These are phyloP conservation scores for Gaeumannomyces tritici DNA, from an alignment of 2,329 filamentous ascomycete species.

Conservation along the genomic window DNA sequence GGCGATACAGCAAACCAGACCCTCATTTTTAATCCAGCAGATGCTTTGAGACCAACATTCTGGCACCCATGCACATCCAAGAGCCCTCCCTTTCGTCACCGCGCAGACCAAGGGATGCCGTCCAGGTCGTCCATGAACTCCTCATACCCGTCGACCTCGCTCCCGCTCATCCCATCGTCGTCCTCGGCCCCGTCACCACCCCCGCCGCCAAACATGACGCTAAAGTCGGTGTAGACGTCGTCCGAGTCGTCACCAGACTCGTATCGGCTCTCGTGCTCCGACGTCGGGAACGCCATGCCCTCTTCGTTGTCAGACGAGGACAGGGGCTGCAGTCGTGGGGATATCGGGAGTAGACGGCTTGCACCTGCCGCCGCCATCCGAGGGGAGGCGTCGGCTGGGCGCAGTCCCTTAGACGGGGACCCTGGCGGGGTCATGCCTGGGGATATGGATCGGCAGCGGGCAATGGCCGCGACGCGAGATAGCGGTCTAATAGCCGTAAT, in stretches of 20 bases:
- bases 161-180: conserved; percentile 18
- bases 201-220: conserved; percentile 35
- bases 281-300: conserved; percentile 31
- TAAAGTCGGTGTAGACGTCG: conserved; percentile 46
- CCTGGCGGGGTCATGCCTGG: background rate
- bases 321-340: background rate
- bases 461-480: background rate
- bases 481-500: background rate
- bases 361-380: background rate
- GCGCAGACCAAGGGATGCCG: conserved; percentile 37
- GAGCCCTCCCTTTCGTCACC: conserved; percentile 8
- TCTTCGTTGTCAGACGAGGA: conserved; percentile 29
- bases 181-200: conserved; percentile 13
- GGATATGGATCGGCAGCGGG: background rate
- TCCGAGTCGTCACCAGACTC: conserved; percentile 31
- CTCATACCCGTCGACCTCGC: conserved; percentile 30
- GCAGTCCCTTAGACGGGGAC: conserved; percentile 1
- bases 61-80: background rate
- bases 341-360: background rate
- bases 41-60: background rate
- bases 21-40: background rate
- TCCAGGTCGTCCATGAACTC: conserved; percentile 48
- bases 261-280: conserved; percentile 35
- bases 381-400: background rate
- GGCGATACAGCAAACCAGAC: background rate